Evolutionary conservation across 768 basidiomycete species (phyloP).

Genomic region (Leucocoprinus birnbaumii): DNA sequence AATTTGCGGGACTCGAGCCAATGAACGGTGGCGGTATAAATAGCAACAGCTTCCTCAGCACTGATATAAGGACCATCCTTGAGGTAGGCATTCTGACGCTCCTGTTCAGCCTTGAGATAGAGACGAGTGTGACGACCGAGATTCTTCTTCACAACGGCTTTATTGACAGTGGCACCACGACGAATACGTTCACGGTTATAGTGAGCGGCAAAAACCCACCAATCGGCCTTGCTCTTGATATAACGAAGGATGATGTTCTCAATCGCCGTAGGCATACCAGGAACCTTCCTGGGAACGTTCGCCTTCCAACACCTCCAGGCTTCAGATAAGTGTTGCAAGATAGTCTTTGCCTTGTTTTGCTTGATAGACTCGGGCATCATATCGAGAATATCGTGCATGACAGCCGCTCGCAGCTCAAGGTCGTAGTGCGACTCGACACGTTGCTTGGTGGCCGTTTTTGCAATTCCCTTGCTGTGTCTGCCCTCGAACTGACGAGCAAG

Average conservation of each 20-base stretch:
- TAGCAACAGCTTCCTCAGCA: conserved; percentile 97
- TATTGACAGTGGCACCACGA: conserved; percentile 95
- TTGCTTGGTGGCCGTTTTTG: conserved; percentile 99
- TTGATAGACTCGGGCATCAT: conserved; percentile 99
- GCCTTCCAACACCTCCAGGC: conserved; percentile 99
- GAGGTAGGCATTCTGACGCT: conserved; percentile 96
- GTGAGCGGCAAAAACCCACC: conserved; percentile 99
- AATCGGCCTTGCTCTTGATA: conserved; percentile 99
- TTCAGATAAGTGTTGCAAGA: conserved; percentile 95
- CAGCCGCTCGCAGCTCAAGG: conserved; percentile 93
- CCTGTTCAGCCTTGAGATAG: conserved; percentile 98
- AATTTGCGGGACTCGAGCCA: conserved; percentile 99
- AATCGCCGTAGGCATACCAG: conserved; percentile 98
- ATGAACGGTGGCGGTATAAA: conserved; percentile 97
- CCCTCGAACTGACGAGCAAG: conserved; percentile 99
- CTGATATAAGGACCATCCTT: conserved; percentile 99
- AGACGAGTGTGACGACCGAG: conserved; percentile 95
- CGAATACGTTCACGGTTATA: conserved; percentile 98
- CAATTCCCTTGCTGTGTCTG: conserved; percentile 92
- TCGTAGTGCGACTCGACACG: conserved; percentile 99
- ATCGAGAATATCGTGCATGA: conserved; percentile 99
- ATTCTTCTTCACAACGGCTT: conserved; percentile 99
- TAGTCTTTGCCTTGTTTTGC: conserved; percentile 99
- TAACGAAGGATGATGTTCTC: conserved; percentile 99
- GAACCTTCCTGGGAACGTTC: conserved; percentile 99